A percentile compares a stretch with the other conserved stretches of the same genome.
These are phyloP conservation scores for Pascua sp. DNA, from an alignment of 1,284 basidiomycete species.

Conservation along the genomic window DNA sequence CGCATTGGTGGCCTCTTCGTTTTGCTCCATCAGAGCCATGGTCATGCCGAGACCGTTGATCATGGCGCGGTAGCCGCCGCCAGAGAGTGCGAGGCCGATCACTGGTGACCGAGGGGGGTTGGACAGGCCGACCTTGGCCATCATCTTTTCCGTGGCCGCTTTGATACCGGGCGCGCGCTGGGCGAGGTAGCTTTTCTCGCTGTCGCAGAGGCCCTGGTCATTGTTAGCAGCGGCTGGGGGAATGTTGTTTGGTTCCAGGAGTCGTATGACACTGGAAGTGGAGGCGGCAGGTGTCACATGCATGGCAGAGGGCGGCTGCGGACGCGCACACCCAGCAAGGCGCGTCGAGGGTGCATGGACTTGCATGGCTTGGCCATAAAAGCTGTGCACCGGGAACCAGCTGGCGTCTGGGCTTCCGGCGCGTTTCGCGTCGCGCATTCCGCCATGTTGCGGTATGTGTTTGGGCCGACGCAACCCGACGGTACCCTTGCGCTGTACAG, in stretches of 20 bases:
- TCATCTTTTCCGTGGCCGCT: constrained; percentile 30
- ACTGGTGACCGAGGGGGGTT: constrained; percentile 43
- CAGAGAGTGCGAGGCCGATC: constrained; percentile 50
- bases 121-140: constrained; percentile 26
- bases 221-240: not conserved
- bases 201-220: constrained; percentile 26
- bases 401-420: no score
- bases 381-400: no score
- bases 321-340: no score
- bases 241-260: not conserved
- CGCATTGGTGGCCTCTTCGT: constrained; percentile 6
- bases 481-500: no score
- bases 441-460: no score
- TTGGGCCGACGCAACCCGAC: no score
- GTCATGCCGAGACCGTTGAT: constrained; percentile 29
- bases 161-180: constrained; percentile 24
- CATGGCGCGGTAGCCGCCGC: constrained; percentile 54
- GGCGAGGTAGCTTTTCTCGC: constrained; percentile 35
- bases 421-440: no score
- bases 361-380: no score
- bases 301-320: not conserved
- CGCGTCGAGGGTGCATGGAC: no score
- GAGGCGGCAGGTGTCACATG: not conserved
- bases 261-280: no score
- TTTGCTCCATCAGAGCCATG: constrained; percentile 9